These are phyloP conservation scores for Phoma sp. DNA, from an alignment of 2,329 filamentous ascomycete genomes.

Conservation along the genomic window DNA sequence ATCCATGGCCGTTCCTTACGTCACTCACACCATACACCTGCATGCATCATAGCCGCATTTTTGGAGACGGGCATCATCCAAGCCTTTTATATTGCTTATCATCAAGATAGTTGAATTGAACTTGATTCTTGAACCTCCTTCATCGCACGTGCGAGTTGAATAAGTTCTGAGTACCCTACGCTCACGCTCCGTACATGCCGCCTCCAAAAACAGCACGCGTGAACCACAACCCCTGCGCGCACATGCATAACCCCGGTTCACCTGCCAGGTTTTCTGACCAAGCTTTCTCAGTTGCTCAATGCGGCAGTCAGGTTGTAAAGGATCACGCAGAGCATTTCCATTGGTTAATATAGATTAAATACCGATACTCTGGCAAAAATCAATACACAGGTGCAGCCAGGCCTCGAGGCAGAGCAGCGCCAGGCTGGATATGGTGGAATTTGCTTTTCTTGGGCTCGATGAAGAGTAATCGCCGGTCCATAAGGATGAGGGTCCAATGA, in stretches of 20 bases:
- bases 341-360: slow-evolving; percentile 11
- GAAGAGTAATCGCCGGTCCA: slow-evolving; percentile 1
- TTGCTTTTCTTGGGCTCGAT: slow-evolving; percentile 3
- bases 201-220: slow-evolving; percentile 1
- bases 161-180: too few relatives aligned
- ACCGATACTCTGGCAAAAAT: slow-evolving; percentile 5
- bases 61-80: neutral
- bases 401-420: neutral
- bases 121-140: neutral
- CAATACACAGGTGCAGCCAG: slow-evolving; percentile 15
- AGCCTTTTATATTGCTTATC: too few relatives aligned
- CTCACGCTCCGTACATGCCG: too few relatives aligned
- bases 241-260: slow-evolving; percentile 6
- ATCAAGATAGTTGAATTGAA: neutral
- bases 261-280: neutral
- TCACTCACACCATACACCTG: neutral
- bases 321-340: neutral
- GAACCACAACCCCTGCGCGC: slow-evolving; percentile 9
- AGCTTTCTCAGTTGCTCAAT: slow-evolving; percentile 4
- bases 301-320: slow-evolving; percentile 3
- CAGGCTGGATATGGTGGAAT: slow-evolving; percentile 1
- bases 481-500: neutral
- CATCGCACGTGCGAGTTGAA: neutral
- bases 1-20: neutral
- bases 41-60: neutral